Evolutionary conservation across 345 rosid species (phyloP).

Genomic region (Alliaria petiolata): DNA sequence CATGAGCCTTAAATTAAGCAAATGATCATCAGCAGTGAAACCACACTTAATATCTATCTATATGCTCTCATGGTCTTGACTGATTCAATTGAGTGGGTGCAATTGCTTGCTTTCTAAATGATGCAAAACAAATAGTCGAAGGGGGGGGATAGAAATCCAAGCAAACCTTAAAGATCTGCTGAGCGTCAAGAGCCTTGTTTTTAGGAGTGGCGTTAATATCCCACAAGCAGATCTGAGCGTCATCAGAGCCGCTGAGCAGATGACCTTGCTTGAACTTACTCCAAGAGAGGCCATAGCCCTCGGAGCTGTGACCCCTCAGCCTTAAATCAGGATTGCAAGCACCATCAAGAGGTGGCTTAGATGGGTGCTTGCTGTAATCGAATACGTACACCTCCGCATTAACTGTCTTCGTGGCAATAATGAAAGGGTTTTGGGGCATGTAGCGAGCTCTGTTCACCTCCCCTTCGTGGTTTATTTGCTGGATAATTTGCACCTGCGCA

Average conservation of each 20-base stretch:
- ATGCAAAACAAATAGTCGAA: constrained; percentile 2
- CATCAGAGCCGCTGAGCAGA: constrained; percentile 96
- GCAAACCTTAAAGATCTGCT: constrained; percentile 70
- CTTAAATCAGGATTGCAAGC: constrained; percentile 86
- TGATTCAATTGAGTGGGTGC: background rate
- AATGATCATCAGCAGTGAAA: background rate
- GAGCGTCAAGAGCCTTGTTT: constrained; percentile 83
- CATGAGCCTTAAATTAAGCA: constrained; percentile 62
- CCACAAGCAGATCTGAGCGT: constrained; percentile 98
- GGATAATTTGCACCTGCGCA: constrained; percentile 82
- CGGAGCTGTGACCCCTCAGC: constrained; percentile 91
- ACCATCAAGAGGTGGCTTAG: constrained; percentile 93
- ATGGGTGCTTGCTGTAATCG: constrained; percentile 89
- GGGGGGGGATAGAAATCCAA: background rate
- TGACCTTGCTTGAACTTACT: constrained; percentile 90
- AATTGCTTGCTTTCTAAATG: background rate
- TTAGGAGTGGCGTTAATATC: constrained; percentile 76
- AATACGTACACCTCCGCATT: constrained; percentile 94
- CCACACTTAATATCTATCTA: background rate
- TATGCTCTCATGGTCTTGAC: background rate
- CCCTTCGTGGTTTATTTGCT: constrained; percentile 96
- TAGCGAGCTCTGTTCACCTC: constrained; percentile 98
- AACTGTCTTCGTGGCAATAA: constrained; percentile 94
- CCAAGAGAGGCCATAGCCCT: constrained; percentile 97
- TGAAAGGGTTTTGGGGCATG: constrained; percentile 92